Evolutionary conservation across 1,284 basidiomycete genomes (phyloP), one percentile per base, ranked within the genome.

Genomic region (Boletus austroedulis): DNA sequence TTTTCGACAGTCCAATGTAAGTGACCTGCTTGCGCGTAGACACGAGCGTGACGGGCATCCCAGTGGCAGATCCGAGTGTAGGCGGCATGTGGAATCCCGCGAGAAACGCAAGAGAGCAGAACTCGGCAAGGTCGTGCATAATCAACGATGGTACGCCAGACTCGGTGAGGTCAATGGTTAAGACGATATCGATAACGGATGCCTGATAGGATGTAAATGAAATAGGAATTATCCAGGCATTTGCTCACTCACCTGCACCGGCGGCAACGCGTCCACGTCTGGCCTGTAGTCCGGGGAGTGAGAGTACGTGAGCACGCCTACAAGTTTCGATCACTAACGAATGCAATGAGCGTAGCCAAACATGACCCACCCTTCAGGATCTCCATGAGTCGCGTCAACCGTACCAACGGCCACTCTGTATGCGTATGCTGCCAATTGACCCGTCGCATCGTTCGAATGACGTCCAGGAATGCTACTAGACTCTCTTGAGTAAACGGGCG

Each of bases 1-100:
- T 89, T 74, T 98, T 97, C 12, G 87, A 82, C 40, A 98, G 72
- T 0, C 87, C 94, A 49, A 98, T 88, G 70, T 95, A 98, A 0
- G 93, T 94, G 46, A 95, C 80, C 9, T 87, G 83, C 64, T 85
- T 86, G 45, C 77, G 80, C 7, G 78, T 73, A 6, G 58, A 76
- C 69, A 65, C 73, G 64, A 55, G 72, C 60, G 60, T 72, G 55
- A 24, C 41, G 4, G 67, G 58, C 17, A 65, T 63, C 15, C 45
- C 60, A 4, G 60, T 53, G 23, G 15, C 58, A 51, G 53, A 57
- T 38, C n/a, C 54, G 41, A 45, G 59, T 21, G 26, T 65, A 11
- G 63, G 67, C 44, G 62, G 79, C 40, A 72, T 77, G 59, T 91
- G 85, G 60, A 91, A 92, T 0, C 87, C 84, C 10, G 87, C 87